Evolutionary conservation across 176 grass and related monocot species (phyloP), one percentile per base, ranked within the genome.

Genomic region (Panicum miliaceum): DNA sequence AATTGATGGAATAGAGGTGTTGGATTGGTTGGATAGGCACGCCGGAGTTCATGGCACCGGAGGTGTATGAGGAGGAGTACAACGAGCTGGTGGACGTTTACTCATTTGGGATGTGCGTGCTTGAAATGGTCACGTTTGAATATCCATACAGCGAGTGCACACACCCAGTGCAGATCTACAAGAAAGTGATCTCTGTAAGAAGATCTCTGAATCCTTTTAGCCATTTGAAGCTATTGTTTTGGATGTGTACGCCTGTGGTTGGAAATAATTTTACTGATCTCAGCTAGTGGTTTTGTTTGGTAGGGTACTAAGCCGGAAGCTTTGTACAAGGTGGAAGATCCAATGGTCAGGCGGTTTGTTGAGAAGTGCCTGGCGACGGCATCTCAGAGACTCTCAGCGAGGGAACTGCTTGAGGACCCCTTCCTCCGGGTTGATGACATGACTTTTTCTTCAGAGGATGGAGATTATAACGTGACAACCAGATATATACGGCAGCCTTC

Each of bases 61-160:
- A 99, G 93, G 96, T 99, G 64, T 99, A 99, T 1, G 91, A 92
- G 60, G 96, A 99, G 81, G 96, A 94, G 57, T 99, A 99, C 75
- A 99, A 99, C 16, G 96, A 99, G 61, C 80, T 99, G 38, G 96
- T 99, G 35, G 96, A 99, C 78, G 94, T 99, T 48, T 99, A 99
- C 65, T 99, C 96, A 0, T 99, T 99, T 12, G 96, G 96, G 52
- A 99, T 99, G 96, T 99, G 96, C 7, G 89, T 99, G 35, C 86
- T 99, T 15, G 96, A 99, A 87, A 99, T 99, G 93, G 81, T 99
- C 25, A 96, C 96, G 7, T 99, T 96, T 20, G 96, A 99, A 61
- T 99, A 99, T 64, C 96, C 96, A 0, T 99, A 99, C 60, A 99
- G 91, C 35, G 96, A 99, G 63, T 99, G 96, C 81, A 76, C 84